Evolutionary conservation across 2,329 filamentous ascomycete species (phyloP).

Genomic region (Achaetomium macrosporum): DNA sequence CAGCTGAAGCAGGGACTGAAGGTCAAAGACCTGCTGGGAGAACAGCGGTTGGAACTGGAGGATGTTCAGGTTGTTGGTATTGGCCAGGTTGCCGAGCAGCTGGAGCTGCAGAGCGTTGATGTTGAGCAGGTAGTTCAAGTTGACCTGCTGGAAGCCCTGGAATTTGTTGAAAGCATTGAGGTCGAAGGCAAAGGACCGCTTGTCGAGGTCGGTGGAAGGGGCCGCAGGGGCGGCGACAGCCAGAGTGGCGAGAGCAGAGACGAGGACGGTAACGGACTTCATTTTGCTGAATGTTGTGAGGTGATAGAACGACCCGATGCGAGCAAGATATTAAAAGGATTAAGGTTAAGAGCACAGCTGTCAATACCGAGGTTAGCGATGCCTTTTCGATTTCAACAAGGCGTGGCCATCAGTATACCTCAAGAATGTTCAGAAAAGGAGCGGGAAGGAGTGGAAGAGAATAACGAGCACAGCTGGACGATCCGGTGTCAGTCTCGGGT

Average conservation of each 20-base stretch:
- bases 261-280: conserved; percentile 43
- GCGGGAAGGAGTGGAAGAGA: conserved; percentile 37
- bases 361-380: not conserved
- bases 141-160: conserved; percentile 34
- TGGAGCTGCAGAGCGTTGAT: conserved; percentile 42
- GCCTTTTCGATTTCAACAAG: not conserved
- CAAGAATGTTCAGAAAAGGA: conserved; percentile 34
- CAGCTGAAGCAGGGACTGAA: conserved; percentile 36
- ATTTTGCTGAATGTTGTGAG: conserved; percentile 35
- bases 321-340: conserved; percentile 31
- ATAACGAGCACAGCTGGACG: conserved; percentile 44
- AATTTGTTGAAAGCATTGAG: conserved; percentile 40
- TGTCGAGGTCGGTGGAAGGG: conserved; percentile 30
- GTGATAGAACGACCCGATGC: conserved; percentile 25
- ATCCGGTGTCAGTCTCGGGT: conserved; percentile 10
- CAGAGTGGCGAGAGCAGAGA: conserved; percentile 40
- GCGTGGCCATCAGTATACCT: conserved; percentile 26
- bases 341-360: conserved; percentile 41
- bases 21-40: conserved; percentile 35
- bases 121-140: conserved; percentile 41
- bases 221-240: conserved; percentile 38
- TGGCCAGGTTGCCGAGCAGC: conserved; percentile 37
- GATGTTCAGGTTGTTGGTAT: conserved; percentile 43
- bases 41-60: conserved; percentile 39
- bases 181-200: conserved; percentile 34